Percentiles rank a stretch among this genome's conserved stretches.
Evolutionary conservation across 1,284 basidiomycete genomes (phyloP).

Genomic region (Sporisorium reilianum): DNA sequence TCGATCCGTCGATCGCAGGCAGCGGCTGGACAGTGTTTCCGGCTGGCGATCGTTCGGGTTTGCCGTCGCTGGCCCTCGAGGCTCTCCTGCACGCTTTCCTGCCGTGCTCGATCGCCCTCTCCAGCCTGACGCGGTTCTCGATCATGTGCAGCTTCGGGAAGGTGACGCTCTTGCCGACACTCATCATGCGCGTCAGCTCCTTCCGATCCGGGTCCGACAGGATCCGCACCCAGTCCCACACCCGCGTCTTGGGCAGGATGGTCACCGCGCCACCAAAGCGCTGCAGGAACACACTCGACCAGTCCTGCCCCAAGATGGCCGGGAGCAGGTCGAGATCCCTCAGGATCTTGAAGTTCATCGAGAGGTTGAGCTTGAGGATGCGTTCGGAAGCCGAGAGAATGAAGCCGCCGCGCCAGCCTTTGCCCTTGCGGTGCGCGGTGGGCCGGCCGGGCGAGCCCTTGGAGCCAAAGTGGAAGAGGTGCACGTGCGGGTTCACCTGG

Average conservation of each 20-base stretch:
- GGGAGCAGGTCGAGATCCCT: slow-evolving; percentile 66
- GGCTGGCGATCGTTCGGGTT: slow-evolving; percentile 8
- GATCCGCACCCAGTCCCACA: slow-evolving; percentile 65
- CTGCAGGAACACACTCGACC: slow-evolving; percentile 66
- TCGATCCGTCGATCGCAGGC: slow-evolving; percentile 25
- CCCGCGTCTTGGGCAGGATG: slow-evolving; percentile 63
- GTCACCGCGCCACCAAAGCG: slow-evolving; percentile 65
- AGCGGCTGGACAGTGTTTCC: slow-evolving; percentile 12
- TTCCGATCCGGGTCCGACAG: slow-evolving; percentile 63
- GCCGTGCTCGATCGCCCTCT: slow-evolving; percentile 61
- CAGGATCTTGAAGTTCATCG: slow-evolving; percentile 67
- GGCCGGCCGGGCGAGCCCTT: slow-evolving; percentile 92
- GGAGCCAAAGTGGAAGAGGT: slow-evolving; percentile 96
- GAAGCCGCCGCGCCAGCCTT: slow-evolving; percentile 85
- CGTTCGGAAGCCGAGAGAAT: slow-evolving; percentile 74
- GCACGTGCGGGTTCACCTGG: slow-evolving; percentile 96
- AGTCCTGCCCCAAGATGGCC: slow-evolving; percentile 64
- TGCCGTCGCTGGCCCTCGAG: slow-evolving; percentile 14
- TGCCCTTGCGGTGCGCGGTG: slow-evolving; percentile 89
- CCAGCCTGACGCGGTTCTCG: slow-evolving; percentile 65
- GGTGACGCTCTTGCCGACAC: slow-evolving; percentile 58
- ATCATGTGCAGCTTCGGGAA: slow-evolving; percentile 69
- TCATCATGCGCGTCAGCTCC: slow-evolving; percentile 62
- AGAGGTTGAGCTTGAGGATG: slow-evolving; percentile 65
- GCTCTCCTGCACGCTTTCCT: slow-evolving; percentile 47